Evolutionary conservation across 345 rosid species (phyloP).

Genomic region (Populus tremula): DNA sequence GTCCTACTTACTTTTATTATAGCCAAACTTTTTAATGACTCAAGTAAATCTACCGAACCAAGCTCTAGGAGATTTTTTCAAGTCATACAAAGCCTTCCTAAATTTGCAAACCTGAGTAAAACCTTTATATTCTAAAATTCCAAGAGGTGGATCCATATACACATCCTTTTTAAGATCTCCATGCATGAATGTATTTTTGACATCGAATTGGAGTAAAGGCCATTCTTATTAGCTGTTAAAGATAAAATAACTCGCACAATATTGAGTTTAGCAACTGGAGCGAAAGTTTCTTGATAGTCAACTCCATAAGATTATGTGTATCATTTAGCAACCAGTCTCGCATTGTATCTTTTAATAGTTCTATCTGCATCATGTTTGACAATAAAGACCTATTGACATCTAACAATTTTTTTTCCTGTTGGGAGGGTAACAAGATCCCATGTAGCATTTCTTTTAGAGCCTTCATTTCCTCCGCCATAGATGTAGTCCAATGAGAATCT

Average conservation of each 20-base stretch:
- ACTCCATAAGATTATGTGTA: not conserved
- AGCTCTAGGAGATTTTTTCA: too few species aligned
- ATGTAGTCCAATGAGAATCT: not conserved
- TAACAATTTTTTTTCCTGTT: not conserved
- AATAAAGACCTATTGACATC: not conserved
- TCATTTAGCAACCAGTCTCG: not conserved
- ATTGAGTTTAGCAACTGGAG: not conserved
- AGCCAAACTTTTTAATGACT: too few species aligned
- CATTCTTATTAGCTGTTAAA: not conserved
- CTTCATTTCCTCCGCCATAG: not conserved
- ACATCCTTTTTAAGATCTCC: not conserved
- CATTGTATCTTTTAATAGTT: not conserved
- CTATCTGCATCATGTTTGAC: not conserved
- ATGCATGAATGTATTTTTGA: not conserved
- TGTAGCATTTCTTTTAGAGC: not conserved
- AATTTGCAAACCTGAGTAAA: too few species aligned
- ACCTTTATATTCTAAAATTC: too few species aligned
- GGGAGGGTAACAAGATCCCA: not conserved
- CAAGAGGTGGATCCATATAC: not conserved
- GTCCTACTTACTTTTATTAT: too few species aligned
- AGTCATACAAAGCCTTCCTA: too few species aligned
- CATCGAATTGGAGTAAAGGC: not conserved
- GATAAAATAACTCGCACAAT: not conserved
- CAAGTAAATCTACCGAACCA: too few species aligned
- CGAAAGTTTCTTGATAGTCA: not conserved